Percentiles rank a stretch among this genome's conserved stretches.
phyloP scores from a whole-genome alignment of 768 basidiomycete genomes.

The Kwoniella bestiolae region DNA sequence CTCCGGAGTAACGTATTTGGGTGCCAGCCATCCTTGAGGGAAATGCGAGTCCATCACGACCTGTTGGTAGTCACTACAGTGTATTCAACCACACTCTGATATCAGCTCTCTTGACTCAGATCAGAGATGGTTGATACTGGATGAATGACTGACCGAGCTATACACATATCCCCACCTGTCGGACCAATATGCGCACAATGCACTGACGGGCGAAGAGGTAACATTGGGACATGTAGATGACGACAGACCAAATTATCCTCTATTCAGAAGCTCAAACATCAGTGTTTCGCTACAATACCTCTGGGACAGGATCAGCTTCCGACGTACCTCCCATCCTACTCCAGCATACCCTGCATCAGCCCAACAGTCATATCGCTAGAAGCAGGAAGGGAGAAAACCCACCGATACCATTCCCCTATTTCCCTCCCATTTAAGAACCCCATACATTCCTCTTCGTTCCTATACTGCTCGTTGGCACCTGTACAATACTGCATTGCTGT shows the following conservation, averaged over 20 bases:
- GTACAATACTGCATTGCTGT: conserved; percentile 24
- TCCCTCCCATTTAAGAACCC: not conserved
- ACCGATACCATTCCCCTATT: conserved; percentile 16
- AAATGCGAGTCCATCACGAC: conserved; percentile 34
- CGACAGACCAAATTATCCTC: conserved; percentile 44
- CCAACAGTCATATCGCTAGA: too few species aligned
- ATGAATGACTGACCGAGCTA: conserved; percentile 5
- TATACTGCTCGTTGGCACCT: conserved; percentile 32
- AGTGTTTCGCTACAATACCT: not conserved
- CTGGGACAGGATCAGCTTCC: too few species aligned
- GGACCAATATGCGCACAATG: conserved; percentile 39
- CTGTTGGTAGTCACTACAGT: conserved; percentile 35
- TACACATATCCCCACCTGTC: conserved; percentile 41
- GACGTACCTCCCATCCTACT: conserved; percentile 6
- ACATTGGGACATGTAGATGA: conserved; percentile 31
- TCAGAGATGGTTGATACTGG: not conserved
- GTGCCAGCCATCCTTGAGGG: conserved; percentile 33
- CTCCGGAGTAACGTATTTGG: conserved; percentile 39
- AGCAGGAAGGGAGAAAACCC: not conserved
- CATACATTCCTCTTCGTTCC: conserved; percentile 6
- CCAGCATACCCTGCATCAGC: not conserved
- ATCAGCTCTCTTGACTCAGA: not conserved
- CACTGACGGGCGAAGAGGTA: conserved; percentile 26
- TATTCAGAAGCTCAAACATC: not conserved
- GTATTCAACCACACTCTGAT: not conserved